A percentile compares a stretch with the other conserved stretches of the same genome.
These are phyloP conservation scores for Agrostemma githago DNA, from an alignment of 148 eudicot species.

Conservation along the genomic window DNA sequence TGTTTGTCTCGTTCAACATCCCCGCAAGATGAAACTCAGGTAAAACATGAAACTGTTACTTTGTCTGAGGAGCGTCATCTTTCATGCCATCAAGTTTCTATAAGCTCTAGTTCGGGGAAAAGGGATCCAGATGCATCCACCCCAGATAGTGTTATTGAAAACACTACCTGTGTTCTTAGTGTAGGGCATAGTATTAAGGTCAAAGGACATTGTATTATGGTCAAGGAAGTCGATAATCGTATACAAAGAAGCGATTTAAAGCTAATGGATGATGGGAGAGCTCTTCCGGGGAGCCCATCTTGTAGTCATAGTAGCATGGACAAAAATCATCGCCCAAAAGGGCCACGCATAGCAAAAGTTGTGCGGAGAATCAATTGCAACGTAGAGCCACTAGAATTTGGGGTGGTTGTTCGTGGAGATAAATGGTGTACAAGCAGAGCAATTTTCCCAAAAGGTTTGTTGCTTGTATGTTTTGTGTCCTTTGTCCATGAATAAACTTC, in stretches of 20 bases:
- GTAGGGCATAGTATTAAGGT: constrained; percentile 11
- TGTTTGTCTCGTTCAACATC: constrained; percentile 36
- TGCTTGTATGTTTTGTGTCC: constrained; percentile 1
- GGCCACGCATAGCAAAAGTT: constrained; percentile 92
- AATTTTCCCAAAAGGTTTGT: constrained; percentile 87
- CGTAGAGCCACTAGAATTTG: constrained; percentile 70
- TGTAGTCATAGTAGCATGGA: constrained; percentile 54
- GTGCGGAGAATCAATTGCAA: constrained; percentile 76
- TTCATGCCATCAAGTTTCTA: constrained; percentile 32
- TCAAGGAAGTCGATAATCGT: constrained; percentile 4
- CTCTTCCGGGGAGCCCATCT: constrained; percentile 47
- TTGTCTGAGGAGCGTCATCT: constrained; percentile 28
- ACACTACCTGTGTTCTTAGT: constrained; percentile 29
- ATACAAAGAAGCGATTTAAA: constrained; percentile 9
- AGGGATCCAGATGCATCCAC: constrained; percentile 28
- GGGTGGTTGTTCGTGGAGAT: constrained; percentile 58
- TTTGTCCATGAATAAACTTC: neutral
- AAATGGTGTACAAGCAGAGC: constrained; percentile 77
- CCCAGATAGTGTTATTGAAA: constrained; percentile 31
- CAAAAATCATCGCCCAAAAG: constrained; percentile 57
- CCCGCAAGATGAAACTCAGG: constrained; percentile 32
- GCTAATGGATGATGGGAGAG: constrained; percentile 34
- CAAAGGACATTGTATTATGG: constrained; percentile 5
- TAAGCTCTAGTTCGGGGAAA: constrained; percentile 29
- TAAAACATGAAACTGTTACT: constrained; percentile 29